Evolutionary conservation across 2,329 filamentous ascomycete genomes (phyloP).

Genomic region (Colletotrichum tanaceti): DNA sequence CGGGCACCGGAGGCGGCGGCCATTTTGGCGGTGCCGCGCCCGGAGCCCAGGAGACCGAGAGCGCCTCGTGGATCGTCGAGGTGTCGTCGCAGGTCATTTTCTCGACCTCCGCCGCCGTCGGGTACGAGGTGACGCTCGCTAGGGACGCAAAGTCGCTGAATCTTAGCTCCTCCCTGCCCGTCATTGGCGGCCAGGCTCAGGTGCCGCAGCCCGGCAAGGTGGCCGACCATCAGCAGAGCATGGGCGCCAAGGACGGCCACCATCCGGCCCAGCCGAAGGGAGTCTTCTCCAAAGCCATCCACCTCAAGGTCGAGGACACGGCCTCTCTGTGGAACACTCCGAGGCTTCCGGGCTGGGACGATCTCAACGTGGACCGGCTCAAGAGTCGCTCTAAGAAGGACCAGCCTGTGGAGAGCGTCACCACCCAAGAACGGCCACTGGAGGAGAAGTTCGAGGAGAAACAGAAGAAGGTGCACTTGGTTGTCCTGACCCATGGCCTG

Average conservation of each 20-base stretch:
- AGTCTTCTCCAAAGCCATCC: conserved; percentile 85
- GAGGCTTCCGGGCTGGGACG: conserved; percentile 75
- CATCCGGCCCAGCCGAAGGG: conserved; percentile 76
- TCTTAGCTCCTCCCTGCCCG: conserved; percentile 63
- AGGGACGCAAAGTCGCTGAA: conserved; percentile 86
- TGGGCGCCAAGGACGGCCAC: conserved; percentile 65
- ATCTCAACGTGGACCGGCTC: conserved; percentile 50
- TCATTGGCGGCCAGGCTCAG: conserved; percentile 57
- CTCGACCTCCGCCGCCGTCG: conserved; percentile 86
- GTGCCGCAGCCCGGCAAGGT: conserved; percentile 76
- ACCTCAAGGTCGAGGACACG: conserved; percentile 86
- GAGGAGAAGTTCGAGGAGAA: conserved; percentile 57
- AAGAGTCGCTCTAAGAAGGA: conserved; percentile 45
- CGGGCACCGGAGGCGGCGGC: conserved; percentile 59
- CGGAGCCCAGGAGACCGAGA: conserved; percentile 60
- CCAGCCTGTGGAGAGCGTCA: conserved; percentile 50
- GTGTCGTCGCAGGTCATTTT: conserved; percentile 94
- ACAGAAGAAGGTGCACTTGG: conserved; percentile 86
- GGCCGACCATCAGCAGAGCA: conserved; percentile 78
- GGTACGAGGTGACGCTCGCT: conserved; percentile 87
- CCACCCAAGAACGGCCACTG: conserved; percentile 46
- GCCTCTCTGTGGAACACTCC: conserved; percentile 94
- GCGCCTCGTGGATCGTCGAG: conserved; percentile 89
- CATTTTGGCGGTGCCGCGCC: conserved; percentile 57
- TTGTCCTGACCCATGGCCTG: conserved; percentile 91